Evolutionary conservation across 1,284 basidiomycete genomes (phyloP).

Genomic region (Lentinula novae-zelandiae): DNA sequence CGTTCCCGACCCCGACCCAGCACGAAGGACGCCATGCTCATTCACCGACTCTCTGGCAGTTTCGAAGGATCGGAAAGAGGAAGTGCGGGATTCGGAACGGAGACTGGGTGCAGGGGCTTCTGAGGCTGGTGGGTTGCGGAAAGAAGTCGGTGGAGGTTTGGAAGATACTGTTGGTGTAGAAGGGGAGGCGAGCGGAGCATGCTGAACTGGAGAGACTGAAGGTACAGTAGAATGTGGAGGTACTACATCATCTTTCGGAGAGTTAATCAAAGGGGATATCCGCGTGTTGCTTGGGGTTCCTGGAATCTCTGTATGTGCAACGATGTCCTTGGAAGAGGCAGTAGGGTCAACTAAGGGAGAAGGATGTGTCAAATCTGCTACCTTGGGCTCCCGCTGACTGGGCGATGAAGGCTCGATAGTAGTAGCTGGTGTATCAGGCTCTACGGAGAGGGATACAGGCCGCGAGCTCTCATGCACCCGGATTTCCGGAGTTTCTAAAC

Average conservation of each 20-base stretch:
- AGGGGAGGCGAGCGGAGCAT: neutral
- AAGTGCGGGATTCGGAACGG: slow-evolving; percentile 30
- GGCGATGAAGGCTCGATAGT: neutral
- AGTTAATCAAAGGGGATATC: neutral
- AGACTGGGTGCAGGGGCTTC: slow-evolving; percentile 13
- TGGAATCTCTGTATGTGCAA: neutral
- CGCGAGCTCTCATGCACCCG: slow-evolving; percentile 7
- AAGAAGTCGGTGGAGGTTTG: slow-evolving; percentile 14
- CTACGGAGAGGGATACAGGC: neutral
- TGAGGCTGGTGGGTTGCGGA: slow-evolving; percentile 21
- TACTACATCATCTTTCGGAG: neutral
- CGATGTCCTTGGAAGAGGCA: neutral
- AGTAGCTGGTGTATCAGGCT: neutral
- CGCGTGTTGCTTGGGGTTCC: neutral
- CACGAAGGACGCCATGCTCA: slow-evolving; percentile 5
- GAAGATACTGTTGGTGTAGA: neutral
- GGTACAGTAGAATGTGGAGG: neutral
- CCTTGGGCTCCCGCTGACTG: neutral
- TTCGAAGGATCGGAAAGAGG: slow-evolving; percentile 32
- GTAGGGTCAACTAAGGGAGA: neutral
- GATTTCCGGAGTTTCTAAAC: neutral
- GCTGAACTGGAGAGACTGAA: neutral
- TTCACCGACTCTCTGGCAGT: slow-evolving; percentile 32
- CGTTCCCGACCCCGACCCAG: slow-evolving; percentile 1
- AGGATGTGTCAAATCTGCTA: neutral